phyloP scores from a whole-genome alignment of 305 asterid species.

The Petunia hybrid region DNA sequence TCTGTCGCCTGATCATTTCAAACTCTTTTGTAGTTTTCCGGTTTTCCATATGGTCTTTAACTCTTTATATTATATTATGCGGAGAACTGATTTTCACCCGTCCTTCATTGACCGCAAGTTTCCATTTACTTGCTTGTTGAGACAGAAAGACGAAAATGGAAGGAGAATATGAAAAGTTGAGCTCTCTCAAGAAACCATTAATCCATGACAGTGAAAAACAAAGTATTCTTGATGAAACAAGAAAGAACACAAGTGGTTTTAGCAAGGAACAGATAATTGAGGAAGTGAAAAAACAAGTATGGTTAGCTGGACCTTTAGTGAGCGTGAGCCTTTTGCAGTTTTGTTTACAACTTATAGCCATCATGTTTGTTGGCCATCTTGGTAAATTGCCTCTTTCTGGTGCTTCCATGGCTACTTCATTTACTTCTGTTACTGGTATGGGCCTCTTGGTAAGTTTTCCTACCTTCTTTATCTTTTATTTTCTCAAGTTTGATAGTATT shows the following conservation, averaged over 20 bases:
- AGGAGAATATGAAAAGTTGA: constrained; percentile 17
- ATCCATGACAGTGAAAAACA: constrained; percentile 13
- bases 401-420: constrained; percentile 88
- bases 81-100: background rate
- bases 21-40: no score
- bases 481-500: background rate
- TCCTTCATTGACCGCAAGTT: background rate
- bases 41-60: no score
- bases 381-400: constrained; percentile 73
- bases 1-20: no score
- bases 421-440: constrained; percentile 84
- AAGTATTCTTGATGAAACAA: background rate
- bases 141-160: constrained; percentile 7
- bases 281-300: constrained; percentile 70
- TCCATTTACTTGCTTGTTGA: background rate
- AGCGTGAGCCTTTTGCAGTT: constrained; percentile 62
- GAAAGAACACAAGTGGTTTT: constrained; percentile 13
- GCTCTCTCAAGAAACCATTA: constrained; percentile 10
- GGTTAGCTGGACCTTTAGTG: constrained; percentile 81
- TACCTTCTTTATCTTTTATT: background rate
- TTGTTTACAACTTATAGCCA: constrained; percentile 68
- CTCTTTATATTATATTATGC: no score
- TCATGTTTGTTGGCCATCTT: constrained; percentile 90
- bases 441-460: constrained; percentile 61
- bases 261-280: constrained; percentile 43